These are phyloP conservation scores for Ogataea paradorogensis DNA, from an alignment of 805 yeast genomes.

Conservation along the genomic window DNA sequence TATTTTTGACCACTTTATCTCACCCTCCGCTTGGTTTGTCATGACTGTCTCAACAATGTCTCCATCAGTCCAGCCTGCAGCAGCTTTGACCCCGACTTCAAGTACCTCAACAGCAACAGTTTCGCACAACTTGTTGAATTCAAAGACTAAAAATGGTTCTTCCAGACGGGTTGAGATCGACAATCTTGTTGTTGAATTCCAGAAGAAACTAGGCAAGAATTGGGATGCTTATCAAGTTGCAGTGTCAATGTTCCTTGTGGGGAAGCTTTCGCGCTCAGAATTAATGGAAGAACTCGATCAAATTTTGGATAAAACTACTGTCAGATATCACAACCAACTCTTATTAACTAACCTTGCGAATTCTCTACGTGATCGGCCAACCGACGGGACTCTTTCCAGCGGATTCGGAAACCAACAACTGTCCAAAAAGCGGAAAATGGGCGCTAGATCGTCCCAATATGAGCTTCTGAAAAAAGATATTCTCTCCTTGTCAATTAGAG, in stretches of 20 bases:
- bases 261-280: slow-evolving; percentile 76
- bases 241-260: slow-evolving; percentile 71
- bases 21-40: neutral
- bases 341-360: slow-evolving; percentile 81
- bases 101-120: slow-evolving; percentile 3
- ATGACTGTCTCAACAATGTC: slow-evolving; percentile 14
- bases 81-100: slow-evolving; percentile 9
- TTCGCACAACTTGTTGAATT: slow-evolving; percentile 8
- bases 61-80: slow-evolving; percentile 12
- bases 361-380: slow-evolving; percentile 72
- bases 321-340: slow-evolving; percentile 77
- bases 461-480: slow-evolving; percentile 82
- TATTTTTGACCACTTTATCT: neutral
- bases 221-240: slow-evolving; percentile 89
- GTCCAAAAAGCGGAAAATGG: slow-evolving; percentile 40
- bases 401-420: slow-evolving; percentile 44
- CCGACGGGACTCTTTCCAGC: slow-evolving; percentile 47
- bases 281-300: slow-evolving; percentile 55
- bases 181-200: slow-evolving; percentile 66
- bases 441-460: slow-evolving; percentile 64
- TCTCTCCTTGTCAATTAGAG: slow-evolving; percentile 79
- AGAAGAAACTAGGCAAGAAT: slow-evolving; percentile 64
- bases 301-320: slow-evolving; percentile 48
- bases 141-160: slow-evolving; percentile 22
- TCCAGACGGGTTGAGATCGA: slow-evolving; percentile 56